phyloP scores from a whole-genome alignment of 2,329 filamentous ascomycete species.

The Cytospora chrysosperma region DNA sequence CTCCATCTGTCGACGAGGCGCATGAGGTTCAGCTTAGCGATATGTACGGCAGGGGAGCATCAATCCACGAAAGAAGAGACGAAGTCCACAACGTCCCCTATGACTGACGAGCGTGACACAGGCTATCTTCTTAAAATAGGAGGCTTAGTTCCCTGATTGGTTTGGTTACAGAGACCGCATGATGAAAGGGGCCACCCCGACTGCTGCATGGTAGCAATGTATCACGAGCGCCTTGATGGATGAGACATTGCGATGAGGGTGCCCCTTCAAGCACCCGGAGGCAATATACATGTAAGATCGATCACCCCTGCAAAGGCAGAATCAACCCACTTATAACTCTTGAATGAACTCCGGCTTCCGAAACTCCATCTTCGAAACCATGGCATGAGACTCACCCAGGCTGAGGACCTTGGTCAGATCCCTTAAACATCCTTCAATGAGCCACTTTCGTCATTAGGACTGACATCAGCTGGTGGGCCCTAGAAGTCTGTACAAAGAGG shows the following conservation, averaged over 20 bases:
- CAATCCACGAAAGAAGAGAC: neutral
- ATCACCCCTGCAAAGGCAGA: too few relatives aligned
- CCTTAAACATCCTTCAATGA: neutral
- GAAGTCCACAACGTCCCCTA: neutral
- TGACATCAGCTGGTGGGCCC: neutral
- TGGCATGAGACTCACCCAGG: neutral
- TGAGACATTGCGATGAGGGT: too few relatives aligned
- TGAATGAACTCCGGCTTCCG: too few relatives aligned
- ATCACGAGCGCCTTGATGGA: neutral
- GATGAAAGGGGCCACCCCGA: neutral
- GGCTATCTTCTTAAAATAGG: neutral
- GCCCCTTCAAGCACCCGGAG: too few relatives aligned
- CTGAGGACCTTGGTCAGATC: neutral
- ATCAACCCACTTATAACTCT: too few relatives aligned
- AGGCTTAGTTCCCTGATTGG: neutral
- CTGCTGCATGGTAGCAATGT: neutral
- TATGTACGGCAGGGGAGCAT: neutral
- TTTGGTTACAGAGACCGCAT: too few relatives aligned
- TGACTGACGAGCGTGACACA: neutral
- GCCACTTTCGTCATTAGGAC: neutral
- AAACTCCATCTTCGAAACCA: too few relatives aligned
- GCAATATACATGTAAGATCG: too few relatives aligned
- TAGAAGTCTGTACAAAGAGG: neutral
- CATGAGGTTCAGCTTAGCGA: neutral
- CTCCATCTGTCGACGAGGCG: neutral